Base-by-base conservation (phyloP, 306 rosid genomes). In the Herpetospermum pedunculosum region DNA sequence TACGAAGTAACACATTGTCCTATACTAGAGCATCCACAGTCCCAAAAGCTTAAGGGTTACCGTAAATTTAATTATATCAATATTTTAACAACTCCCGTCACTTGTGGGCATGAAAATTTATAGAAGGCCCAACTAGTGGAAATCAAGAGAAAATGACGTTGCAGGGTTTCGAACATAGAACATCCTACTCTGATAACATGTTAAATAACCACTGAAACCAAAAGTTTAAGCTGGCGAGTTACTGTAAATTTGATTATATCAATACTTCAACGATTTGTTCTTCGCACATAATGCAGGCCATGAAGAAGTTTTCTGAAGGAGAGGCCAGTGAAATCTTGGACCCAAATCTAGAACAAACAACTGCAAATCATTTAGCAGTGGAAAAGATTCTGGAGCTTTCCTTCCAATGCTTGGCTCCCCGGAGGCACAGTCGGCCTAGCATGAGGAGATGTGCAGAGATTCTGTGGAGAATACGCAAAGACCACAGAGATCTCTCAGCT, bases 401-500 rank as follows among this genome's bases (percentile, higher is more conserved):
- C 15, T 83, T 95, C 35, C 97, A 92, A 35, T 95, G 99, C 74
- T 84, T 95, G 92, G 97, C 97, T 34, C 97, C 92, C 12, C 87
- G 83, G 2, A 87, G 97, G 86, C 97, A 95, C 77, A 86, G n/a
- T 76, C 85, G 99, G 67, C 97, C 97, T 49, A 82, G 50, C 79
- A 95, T 95, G 99, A 88, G 87, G 84, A 88, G 79, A 71, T 91
- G 99, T 70, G 97, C 89, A 0, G 97, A 95, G 90, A 77, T 95
- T 69, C 96, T 95, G 38, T 95, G 99, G 97, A 49, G 89, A 48
- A 95, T 95, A 78, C 96, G 99, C 63, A 95, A 89, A 85, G 96
- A 91, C 72, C 81, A 84, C 76, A 82, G 87, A 74, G 96, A 88
- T 77, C 37, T 81, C 28, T 60, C 86, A 63, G 87, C 82, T 79